These are phyloP conservation scores for Candida sanyaensis DNA, from an alignment of 1,139 yeast species.

Conservation along the genomic window DNA sequence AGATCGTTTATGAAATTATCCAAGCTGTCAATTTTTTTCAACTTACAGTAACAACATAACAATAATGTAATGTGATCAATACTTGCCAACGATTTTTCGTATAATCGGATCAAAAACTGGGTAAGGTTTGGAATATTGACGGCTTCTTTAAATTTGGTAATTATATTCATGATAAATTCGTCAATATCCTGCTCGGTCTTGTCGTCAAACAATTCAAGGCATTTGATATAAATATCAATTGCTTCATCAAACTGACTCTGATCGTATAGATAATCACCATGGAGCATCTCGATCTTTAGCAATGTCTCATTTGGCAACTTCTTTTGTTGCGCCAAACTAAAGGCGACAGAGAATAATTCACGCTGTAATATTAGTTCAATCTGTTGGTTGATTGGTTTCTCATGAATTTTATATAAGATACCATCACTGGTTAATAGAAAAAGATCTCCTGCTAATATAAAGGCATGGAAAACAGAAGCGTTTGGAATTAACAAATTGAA, in stretches of 20 bases:
- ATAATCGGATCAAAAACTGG: constrained; percentile 59
- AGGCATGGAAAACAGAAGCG: constrained; percentile 54
- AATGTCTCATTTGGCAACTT: constrained; percentile 39
- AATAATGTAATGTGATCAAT: constrained; percentile 82
- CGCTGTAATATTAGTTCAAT: constrained; percentile 71
- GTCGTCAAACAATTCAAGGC: constrained; percentile 23
- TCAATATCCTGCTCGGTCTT: constrained; percentile 26
- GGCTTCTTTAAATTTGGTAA: constrained; percentile 83
- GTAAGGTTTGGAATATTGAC: constrained; percentile 70
- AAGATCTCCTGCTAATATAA: constrained; percentile 50
- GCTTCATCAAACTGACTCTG: constrained; percentile 70
- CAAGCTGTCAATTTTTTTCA: constrained; percentile 62
- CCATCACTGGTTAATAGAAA: constrained; percentile 77
- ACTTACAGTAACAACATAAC: constrained; percentile 80
- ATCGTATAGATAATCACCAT: constrained; percentile 71
- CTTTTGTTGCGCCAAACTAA: constrained; percentile 60
- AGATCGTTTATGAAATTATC: constrained; percentile 55
- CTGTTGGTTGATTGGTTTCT: constrained; percentile 65
- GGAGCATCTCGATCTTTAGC: constrained; percentile 58
- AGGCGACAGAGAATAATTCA: constrained; percentile 73
- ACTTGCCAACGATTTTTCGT: constrained; percentile 54
- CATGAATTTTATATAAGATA: constrained; percentile 64
- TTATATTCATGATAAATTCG: constrained; percentile 73
- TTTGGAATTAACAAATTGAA: constrained; percentile 69
- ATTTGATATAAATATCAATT: constrained; percentile 61